These are phyloP conservation scores for Ogataea saltuana DNA, from an alignment of 805 yeast genomes.

Conservation along the genomic window DNA sequence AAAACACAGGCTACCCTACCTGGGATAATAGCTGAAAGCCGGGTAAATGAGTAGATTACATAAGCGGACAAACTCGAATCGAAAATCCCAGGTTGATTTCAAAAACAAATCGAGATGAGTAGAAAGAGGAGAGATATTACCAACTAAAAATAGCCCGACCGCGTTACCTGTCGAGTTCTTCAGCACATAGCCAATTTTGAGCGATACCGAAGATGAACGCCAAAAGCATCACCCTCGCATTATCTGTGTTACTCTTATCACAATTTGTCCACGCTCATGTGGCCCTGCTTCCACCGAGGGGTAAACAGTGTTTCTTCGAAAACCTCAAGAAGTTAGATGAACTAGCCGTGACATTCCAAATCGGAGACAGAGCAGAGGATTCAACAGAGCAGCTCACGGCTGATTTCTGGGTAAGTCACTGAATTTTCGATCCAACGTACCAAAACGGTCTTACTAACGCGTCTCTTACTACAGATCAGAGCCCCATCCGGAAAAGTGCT, in stretches of 20 bases:
- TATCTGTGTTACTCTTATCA: slow-evolving; percentile 15
- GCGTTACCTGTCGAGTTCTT: neutral
- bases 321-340: slow-evolving; percentile 79
- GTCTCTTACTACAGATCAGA: slow-evolving; percentile 19
- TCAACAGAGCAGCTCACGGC: slow-evolving; percentile 63
- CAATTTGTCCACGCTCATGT: slow-evolving; percentile 59
- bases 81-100: neutral
- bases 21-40: neutral
- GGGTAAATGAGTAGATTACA: neutral
- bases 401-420: slow-evolving; percentile 63
- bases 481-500: slow-evolving; percentile 50
- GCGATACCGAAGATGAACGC: slow-evolving; percentile 7
- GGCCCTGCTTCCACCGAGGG: slow-evolving; percentile 77
- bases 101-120: neutral
- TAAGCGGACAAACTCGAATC: neutral
- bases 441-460: slow-evolving; percentile 2
- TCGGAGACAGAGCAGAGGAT: slow-evolving; percentile 81
- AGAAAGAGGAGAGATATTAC: neutral
- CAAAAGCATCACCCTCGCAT: slow-evolving; percentile 9
- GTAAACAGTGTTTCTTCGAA: slow-evolving; percentile 88
- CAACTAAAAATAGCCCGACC: slow-evolving; percentile 2
- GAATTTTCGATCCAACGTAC: no score
- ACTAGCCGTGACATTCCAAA: slow-evolving; percentile 86
- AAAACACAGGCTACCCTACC: slow-evolving; percentile 1
- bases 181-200: neutral